phyloP scores from a whole-genome alignment of 805 yeast genomes.

The Komagataella ulmi region DNA sequence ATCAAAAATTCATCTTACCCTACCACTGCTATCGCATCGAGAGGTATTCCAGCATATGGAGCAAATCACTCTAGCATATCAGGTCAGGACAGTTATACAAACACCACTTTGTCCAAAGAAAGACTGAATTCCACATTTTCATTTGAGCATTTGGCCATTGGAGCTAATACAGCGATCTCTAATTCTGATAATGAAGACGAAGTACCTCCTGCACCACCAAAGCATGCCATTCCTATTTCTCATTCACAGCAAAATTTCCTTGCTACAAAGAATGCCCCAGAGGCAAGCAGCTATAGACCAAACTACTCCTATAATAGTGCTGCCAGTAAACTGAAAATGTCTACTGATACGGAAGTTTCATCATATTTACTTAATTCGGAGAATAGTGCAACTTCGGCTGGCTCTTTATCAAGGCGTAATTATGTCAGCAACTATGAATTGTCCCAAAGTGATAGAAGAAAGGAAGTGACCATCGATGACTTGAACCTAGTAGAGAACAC shows the following conservation, averaged over 20 bases:
- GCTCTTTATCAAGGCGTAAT: conserved; percentile 66
- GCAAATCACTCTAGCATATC: background rate
- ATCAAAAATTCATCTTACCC: background rate
- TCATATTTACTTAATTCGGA: conserved; percentile 47
- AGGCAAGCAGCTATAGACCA: background rate
- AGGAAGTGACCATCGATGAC: conserved; percentile 18
- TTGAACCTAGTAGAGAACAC: background rate
- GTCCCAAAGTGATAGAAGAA: conserved; percentile 10
- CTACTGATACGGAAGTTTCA: conserved; percentile 22
- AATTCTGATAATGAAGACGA: background rate
- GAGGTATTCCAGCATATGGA: background rate
- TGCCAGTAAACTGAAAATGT: conserved; percentile 15
- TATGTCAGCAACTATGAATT: conserved; percentile 14
- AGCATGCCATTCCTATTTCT: background rate
- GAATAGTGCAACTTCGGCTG: conserved; percentile 83
- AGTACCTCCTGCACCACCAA: conserved; percentile 1
- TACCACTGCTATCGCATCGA: background rate
- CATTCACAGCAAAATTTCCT: background rate
- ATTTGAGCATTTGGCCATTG: background rate
- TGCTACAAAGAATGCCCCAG: background rate
- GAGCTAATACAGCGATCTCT: background rate
- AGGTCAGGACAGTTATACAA: background rate
- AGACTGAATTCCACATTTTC: background rate
- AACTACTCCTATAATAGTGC: conserved; percentile 4
- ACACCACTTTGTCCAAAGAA: background rate